Percentiles rank a stretch among this genome's conserved stretches.
phyloP scores from a whole-genome alignment of 345 rosid genomes.

The Salix exigua region DNA sequence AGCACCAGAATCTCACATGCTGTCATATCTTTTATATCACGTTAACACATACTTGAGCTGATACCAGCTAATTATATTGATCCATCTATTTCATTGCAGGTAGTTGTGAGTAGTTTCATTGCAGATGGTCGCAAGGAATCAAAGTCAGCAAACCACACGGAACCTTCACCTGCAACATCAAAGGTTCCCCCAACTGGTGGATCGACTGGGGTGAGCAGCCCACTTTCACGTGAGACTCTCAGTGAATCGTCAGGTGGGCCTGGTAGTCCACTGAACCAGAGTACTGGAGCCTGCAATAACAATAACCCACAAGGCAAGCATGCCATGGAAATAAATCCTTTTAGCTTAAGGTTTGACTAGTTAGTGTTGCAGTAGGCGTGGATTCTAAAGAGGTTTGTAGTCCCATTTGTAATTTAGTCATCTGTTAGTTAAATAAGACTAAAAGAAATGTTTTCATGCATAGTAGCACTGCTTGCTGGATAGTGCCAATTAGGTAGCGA shows the following conservation, averaged over 20 bases:
- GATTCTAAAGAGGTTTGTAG: slow-evolving; percentile 14
- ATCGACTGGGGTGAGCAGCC: slow-evolving; percentile 38
- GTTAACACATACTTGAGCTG: not conserved
- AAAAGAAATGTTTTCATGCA: slow-evolving; percentile 6
- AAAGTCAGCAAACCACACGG: slow-evolving; percentile 36
- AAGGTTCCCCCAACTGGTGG: slow-evolving; percentile 12
- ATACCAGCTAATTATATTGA: not conserved
- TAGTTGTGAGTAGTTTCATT: slow-evolving; percentile 64
- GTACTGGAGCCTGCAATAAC: slow-evolving; percentile 47
- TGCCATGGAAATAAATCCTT: slow-evolving; percentile 51
- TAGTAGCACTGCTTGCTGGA: slow-evolving; percentile 7
- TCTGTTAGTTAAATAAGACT: slow-evolving; percentile 17
- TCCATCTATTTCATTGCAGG: slow-evolving; percentile 34
- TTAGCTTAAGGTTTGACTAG: slow-evolving; percentile 7
- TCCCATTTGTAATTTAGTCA: slow-evolving; percentile 13
- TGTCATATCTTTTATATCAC: not conserved
- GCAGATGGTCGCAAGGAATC: slow-evolving; percentile 47
- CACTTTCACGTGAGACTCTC: slow-evolving; percentile 50
- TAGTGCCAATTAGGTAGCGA: slow-evolving; percentile 12
- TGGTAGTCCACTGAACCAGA: slow-evolving; percentile 59
- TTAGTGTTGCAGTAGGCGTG: slow-evolving; percentile 20
- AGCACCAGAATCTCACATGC: not conserved
- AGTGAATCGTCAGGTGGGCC: slow-evolving; percentile 62
- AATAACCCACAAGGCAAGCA: slow-evolving; percentile 34
- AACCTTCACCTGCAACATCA: slow-evolving; percentile 22